Evolutionary conservation across 768 basidiomycete genomes (phyloP).

Genomic region (Tremella yokohamensis): DNA sequence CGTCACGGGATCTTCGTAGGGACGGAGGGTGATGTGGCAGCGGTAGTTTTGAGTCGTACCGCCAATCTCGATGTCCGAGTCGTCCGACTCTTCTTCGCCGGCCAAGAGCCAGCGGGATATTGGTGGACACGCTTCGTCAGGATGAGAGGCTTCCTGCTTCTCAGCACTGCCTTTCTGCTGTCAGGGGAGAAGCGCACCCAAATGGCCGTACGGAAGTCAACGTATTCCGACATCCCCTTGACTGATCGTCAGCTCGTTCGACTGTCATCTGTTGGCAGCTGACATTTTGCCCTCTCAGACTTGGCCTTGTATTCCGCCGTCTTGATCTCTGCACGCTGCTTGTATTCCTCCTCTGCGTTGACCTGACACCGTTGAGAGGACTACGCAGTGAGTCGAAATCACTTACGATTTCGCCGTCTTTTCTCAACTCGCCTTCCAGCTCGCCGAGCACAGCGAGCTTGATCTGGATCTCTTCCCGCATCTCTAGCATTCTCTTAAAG

Average conservation of each 20-base stretch:
- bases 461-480: constrained; percentile 17
- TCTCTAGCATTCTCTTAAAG: constrained; percentile 21
- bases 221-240: constrained; percentile 22
- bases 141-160: constrained; percentile 33
- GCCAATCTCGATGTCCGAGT: constrained; percentile 84
- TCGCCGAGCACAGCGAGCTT: constrained; percentile 19
- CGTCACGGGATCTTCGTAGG: constrained; percentile 69
- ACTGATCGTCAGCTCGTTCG: constrained; percentile 18
- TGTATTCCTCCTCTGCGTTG: constrained; percentile 16
- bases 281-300: constrained; percentile 33
- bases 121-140: constrained; percentile 32
- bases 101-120: constrained; percentile 36
- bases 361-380: no score
- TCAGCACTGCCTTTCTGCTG: not conserved
- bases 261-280: not conserved
- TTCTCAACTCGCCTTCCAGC: constrained; percentile 12
- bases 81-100: constrained; percentile 70
- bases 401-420: constrained; percentile 20
- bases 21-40: constrained; percentile 72
- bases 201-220: constrained; percentile 22
- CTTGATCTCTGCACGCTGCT: constrained; percentile 9
- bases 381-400: no score
- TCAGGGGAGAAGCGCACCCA: constrained; percentile 26
- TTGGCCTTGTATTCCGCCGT: constrained; percentile 25
- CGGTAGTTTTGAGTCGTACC: constrained; percentile 77